Conservation (phyloP, 805 yeast species). For the Yarrowia divulgata region DNA sequence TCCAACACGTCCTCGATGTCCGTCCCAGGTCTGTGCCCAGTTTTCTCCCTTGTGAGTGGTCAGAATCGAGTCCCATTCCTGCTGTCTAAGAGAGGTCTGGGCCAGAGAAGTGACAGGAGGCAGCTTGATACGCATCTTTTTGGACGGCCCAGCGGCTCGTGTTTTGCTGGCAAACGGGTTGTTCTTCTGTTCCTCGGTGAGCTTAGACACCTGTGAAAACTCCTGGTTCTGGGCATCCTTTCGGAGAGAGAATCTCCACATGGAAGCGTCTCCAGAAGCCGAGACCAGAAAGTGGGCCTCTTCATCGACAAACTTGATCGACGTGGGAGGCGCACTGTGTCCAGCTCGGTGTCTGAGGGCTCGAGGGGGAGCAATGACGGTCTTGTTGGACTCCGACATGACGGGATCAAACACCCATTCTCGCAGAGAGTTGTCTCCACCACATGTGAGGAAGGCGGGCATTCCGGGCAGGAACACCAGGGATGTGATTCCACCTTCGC, state of each 20-base stretch:
- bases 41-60: conserved; percentile 86
- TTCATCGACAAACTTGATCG: conserved; percentile 76
- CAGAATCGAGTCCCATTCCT: conserved; percentile 92
- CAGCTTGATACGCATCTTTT: conserved; percentile 55
- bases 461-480: conserved; percentile 86
- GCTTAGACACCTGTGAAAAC: conserved; percentile 65
- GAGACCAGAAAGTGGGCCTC: conserved; percentile 84
- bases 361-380: conserved; percentile 86
- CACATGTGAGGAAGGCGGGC: conserved; percentile 85
- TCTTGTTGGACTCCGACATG: conserved; percentile 58
- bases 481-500: conserved; percentile 77
- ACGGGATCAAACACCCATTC: conserved; percentile 96
- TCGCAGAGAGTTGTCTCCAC: conserved; percentile 87
- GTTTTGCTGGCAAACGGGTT: conserved; percentile 9
- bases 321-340: conserved; percentile 89
- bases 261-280: conserved; percentile 82
- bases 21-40: conserved; percentile 91
- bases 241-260: conserved; percentile 92
- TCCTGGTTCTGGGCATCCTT: conserved; percentile 97
- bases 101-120: conserved; percentile 78
- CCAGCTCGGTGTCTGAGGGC: conserved; percentile 94
- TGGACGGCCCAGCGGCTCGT: conserved; percentile 51
- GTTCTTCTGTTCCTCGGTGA: conserved; percentile 35
- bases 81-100: conserved; percentile 74
- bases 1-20: conserved; percentile 80